A percentile compares a stretch with the other conserved stretches of the same genome.
These are phyloP conservation scores for Agrocybe chaxingu DNA, from an alignment of 768 basidiomycete species.

Conservation along the genomic window DNA sequence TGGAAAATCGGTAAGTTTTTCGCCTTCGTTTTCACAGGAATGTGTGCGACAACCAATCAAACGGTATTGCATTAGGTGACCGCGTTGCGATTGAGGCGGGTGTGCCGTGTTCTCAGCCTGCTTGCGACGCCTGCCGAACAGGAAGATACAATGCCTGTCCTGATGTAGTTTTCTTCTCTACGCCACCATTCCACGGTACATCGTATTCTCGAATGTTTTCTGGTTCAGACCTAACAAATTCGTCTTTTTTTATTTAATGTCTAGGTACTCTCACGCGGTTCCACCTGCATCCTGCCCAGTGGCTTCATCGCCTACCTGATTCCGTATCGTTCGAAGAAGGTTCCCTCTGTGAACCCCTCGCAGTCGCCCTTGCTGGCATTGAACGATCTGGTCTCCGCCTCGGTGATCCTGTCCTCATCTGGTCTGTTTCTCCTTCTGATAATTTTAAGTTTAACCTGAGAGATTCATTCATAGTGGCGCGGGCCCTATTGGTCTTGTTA, in stretches of 20 bases:
- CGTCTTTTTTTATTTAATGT: neutral
- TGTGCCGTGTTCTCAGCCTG: slow-evolving; percentile 61
- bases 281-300: slow-evolving; percentile 66
- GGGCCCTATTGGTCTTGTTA: slow-evolving; percentile 63
- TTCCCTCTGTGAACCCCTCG: slow-evolving; percentile 62
- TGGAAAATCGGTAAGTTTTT: slow-evolving; percentile 51
- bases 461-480: slow-evolving; percentile 43
- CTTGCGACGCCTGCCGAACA: slow-evolving; percentile 60
- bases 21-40: neutral
- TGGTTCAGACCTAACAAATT: neutral
- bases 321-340: slow-evolving; percentile 66
- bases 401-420: slow-evolving; percentile 60
- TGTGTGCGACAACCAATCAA: neutral
- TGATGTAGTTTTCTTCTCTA: slow-evolving; percentile 64
- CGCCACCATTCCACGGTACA: slow-evolving; percentile 64
- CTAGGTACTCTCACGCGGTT: slow-evolving; percentile 61
- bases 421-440: slow-evolving; percentile 30
- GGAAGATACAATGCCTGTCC: slow-evolving; percentile 65
- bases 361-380: slow-evolving; percentile 66
- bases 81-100: slow-evolving; percentile 69
- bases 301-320: slow-evolving; percentile 64
- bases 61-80: slow-evolving; percentile 38
- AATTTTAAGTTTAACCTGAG: neutral
- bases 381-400: slow-evolving; percentile 63
- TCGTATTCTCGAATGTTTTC: neutral